Conservation (phyloP, 2,329 filamentous ascomycete genomes). For the Sphaerulina musiva region DNA sequence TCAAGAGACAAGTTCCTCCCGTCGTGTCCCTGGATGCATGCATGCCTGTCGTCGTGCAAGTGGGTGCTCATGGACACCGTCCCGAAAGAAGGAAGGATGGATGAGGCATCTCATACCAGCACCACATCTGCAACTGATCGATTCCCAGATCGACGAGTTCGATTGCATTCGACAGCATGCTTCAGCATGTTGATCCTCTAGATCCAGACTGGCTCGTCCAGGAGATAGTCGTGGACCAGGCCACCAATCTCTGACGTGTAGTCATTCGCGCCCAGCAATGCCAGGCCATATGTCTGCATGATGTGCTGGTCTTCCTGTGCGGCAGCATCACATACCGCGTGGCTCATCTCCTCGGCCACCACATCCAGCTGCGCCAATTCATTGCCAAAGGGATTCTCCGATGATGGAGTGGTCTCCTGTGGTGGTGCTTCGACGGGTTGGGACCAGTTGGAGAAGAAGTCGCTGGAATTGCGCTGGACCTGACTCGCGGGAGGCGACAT, state of each 20-base stretch:
- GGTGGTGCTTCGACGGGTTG: constrained; percentile 38
- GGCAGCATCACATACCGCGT: constrained; percentile 52
- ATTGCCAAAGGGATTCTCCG: constrained; percentile 67
- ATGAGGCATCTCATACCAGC: neutral
- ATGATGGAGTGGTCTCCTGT: constrained; percentile 27
- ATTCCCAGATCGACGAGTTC: constrained; percentile 25
- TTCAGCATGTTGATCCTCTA: constrained; percentile 10
- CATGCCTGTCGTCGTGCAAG: constrained; percentile 3
- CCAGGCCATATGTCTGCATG: constrained; percentile 62
- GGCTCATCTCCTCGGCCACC: constrained; percentile 78
- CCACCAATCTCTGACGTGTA: constrained; percentile 76
- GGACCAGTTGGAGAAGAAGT: constrained; percentile 36
- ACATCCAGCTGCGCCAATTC: constrained; percentile 91
- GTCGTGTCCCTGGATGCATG: neutral
- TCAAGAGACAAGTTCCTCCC: constrained; percentile 3
- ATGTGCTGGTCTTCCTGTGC: constrained; percentile 68
- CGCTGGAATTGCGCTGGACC: constrained; percentile 46
- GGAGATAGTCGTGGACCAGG: constrained; percentile 48
- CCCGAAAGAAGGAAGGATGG: neutral
- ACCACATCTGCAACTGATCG: constrained; percentile 28
- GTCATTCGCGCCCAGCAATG: constrained; percentile 69
- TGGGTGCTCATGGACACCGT: neutral
- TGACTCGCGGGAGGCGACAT: constrained; percentile 42
- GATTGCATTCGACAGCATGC: constrained; percentile 24
- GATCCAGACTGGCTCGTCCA: constrained; percentile 27